These are phyloP conservation scores for Talaromyces sp. DNA, from an alignment of 2,329 filamentous ascomycete genomes.

Conservation along the genomic window DNA sequence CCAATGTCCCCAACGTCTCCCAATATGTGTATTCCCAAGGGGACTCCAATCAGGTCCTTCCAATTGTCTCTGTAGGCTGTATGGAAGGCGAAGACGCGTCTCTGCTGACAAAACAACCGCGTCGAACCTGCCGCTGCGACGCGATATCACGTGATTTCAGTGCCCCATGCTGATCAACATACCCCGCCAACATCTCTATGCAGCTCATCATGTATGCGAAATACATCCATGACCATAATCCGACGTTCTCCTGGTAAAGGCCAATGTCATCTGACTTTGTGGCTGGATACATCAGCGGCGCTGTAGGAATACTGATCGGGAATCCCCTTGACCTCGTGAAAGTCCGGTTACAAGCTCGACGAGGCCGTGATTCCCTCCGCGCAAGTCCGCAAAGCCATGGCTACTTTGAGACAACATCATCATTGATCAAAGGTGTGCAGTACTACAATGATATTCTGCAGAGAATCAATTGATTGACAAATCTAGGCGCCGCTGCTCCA, in stretches of 20 bases:
- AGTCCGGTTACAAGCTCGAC: constrained; percentile 65
- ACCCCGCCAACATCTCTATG: neutral
- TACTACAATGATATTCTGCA: neutral
- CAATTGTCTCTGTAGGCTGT: neutral
- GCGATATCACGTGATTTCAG: constrained; percentile 23
- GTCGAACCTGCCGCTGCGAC: constrained; percentile 17
- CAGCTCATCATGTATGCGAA: neutral
- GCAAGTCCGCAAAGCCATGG: constrained; percentile 17
- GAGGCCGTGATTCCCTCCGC: constrained; percentile 6
- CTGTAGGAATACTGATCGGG: constrained; percentile 77
- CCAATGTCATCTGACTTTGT: constrained; percentile 84
- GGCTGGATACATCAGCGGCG: constrained; percentile 86
- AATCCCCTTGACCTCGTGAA: constrained; percentile 80
- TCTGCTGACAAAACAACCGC: neutral
- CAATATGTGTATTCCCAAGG: neutral
- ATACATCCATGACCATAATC: neutral
- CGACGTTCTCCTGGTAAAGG: neutral
- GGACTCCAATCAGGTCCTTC: neutral
- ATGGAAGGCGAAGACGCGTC: constrained; percentile 6
- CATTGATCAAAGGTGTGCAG: constrained; percentile 36
- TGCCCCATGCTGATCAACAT: neutral
- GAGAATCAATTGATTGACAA: neutral
- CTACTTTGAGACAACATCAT: constrained; percentile 31
- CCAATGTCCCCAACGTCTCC: neutral
- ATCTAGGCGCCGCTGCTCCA: constrained; percentile 69